These are phyloP conservation scores for Friedmanniomyces simplex DNA, from an alignment of 495 filamentous ascomycete species.

Conservation along the genomic window DNA sequence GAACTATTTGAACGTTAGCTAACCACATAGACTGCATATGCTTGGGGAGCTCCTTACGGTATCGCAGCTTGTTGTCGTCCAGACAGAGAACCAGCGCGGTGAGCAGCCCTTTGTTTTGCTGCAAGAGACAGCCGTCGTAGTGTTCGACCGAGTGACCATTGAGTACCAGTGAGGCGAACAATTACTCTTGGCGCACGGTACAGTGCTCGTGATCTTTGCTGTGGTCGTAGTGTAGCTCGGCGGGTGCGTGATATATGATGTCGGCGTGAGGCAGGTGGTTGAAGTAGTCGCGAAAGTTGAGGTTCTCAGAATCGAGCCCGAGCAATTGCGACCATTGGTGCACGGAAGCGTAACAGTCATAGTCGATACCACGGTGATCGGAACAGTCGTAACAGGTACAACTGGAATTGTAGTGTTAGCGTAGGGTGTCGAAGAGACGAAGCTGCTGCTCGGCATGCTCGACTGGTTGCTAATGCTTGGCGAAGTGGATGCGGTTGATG, in stretches of 20 bases:
- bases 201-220: background rate
- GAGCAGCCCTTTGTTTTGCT: background rate
- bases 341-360: background rate
- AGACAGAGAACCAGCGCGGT: background rate
- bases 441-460: no score
- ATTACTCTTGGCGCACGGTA: background rate
- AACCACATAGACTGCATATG: background rate
- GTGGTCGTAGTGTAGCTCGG: background rate
- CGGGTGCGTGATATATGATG: background rate
- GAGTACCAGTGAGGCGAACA: background rate
- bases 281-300: background rate
- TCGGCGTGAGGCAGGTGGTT: background rate
- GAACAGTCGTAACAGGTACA: background rate
- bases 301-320: background rate
- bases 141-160: background rate
- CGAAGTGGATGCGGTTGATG: no score
- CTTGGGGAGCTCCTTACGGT: background rate
- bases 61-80: conserved; percentile 1
- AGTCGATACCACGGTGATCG: background rate
- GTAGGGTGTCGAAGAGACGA: background rate
- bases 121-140: background rate
- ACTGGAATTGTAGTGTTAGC: background rate
- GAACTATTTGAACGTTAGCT: background rate
- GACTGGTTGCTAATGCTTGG: no score
- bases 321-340: background rate